Evolutionary conservation across 225 moss, liverwort and hornwort genomes (phyloP), one percentile per base, ranked within the genome.

Genomic region (Straminergon stramineum): DNA sequence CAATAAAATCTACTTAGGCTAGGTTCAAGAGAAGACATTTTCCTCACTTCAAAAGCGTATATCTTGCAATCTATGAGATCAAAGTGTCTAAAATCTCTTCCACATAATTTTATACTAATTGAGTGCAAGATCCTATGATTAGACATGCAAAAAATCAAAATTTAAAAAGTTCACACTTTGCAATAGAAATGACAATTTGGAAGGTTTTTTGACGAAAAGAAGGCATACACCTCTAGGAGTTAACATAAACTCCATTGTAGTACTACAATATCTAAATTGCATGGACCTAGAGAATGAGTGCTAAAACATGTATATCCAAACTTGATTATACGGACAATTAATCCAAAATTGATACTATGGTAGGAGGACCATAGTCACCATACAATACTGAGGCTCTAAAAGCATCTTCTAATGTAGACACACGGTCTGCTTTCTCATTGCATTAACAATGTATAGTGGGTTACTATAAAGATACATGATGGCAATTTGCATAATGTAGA

Each of bases 21-120:
- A 17, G 10, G 17, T 3, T 17, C 2, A 74, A 10, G 30, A 30
- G 30, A 74, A 45, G 30, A 2, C 11, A 30, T 10, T 45, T 30
- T 30, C 3, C 0, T 45, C 3, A 30, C 17, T 17, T 45, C 30
- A 17, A 28, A 28, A 0, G 2, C 5, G 30, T 4, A 30, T 51
- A 51, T 51, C 12, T 51, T 19, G 4, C 7, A 51, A 19, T 75
- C 7, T 75, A 52, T 32, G 11, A 13, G 1, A 2, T 75, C 1
- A 31, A 75, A 75, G 43, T 31, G 30, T 51, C 2, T 18, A 0
- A 19, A 51, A 51, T 51, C 51, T 75, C 4, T 19, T 75, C 13
- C 5, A 75, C 7, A 32, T 7, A 75, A 32, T 32, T 51, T 13
- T 13, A 51, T 32, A 51, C 1, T 52, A 12, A 7, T 51, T 51